Percentiles rank a stretch among this genome's conserved stretches.
phyloP scores from a whole-genome alignment of 2,329 filamentous ascomycete genomes.

The Penicillium sp. region DNA sequence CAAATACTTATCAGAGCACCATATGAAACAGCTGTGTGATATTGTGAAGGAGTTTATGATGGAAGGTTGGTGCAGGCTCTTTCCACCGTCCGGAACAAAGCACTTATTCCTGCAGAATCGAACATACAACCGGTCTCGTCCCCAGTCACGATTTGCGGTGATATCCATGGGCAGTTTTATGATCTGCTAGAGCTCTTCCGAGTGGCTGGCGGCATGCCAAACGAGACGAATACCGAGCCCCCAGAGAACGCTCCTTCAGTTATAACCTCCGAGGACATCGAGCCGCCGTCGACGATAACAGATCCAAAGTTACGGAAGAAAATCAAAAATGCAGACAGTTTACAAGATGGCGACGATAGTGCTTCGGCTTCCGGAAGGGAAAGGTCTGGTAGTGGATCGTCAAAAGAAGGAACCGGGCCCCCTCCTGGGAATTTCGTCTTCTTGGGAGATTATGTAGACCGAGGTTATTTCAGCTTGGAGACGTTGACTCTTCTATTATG shows the following conservation, averaged over 20 bases:
- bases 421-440: constrained; percentile 69
- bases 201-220: constrained; percentile 94
- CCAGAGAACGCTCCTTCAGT: constrained; percentile 67
- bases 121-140: constrained; percentile 98
- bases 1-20: constrained; percentile 89
- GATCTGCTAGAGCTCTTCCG: constrained; percentile 95
- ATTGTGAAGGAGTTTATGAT: constrained; percentile 98
- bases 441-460: constrained; percentile 69
- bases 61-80: constrained; percentile 64
- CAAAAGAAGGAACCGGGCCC: constrained; percentile 27
- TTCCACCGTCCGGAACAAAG: neutral
- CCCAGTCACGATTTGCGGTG: constrained; percentile 93
- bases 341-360: constrained; percentile 26
- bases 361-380: constrained; percentile 22
- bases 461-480: constrained; percentile 70
- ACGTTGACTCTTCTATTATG: constrained; percentile 70
- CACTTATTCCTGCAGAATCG: constrained; percentile 61
- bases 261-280: constrained; percentile 87
- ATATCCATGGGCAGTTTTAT: constrained; percentile 99
- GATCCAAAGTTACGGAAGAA: constrained; percentile 84
- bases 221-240: constrained; percentile 66
- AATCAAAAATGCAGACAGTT: constrained; percentile 53
- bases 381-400: constrained; percentile 27
- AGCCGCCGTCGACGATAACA: constrained; percentile 83
- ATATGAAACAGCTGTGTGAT: constrained; percentile 99